phyloP scores from a whole-genome alignment of 768 basidiomycete species.

The Mycena alexandri region DNA sequence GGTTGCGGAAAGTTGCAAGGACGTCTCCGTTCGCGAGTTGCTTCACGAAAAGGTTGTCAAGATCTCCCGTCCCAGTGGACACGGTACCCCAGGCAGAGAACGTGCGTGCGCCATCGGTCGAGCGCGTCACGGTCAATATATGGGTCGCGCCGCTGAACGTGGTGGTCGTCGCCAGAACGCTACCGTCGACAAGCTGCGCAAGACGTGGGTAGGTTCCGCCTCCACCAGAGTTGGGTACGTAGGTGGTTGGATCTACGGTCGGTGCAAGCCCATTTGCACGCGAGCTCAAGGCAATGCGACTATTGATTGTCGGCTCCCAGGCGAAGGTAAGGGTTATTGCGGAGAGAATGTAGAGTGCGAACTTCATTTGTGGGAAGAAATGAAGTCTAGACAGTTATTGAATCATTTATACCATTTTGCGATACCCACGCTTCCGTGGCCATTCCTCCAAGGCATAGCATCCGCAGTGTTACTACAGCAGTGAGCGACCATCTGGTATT shows the following conservation, averaged over 20 bases:
- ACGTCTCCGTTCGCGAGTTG: constrained; percentile 35
- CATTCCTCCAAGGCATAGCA: too few species aligned
- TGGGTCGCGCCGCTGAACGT: constrained; percentile 16
- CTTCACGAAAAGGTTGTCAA: constrained; percentile 30
- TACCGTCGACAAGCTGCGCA: constrained; percentile 32
- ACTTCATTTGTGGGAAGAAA: constrained; percentile 12
- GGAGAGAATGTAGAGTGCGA: constrained; percentile 17
- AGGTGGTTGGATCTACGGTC: constrained; percentile 20
- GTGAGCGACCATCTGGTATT: too few species aligned
- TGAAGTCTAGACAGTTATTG: neutral
- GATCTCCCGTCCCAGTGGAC: constrained; percentile 30
- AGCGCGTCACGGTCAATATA: constrained; percentile 30
- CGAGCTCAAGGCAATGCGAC: neutral
- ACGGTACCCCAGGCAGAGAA: constrained; percentile 27
- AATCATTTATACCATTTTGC: constrained; percentile 2
- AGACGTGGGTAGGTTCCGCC: constrained; percentile 37
- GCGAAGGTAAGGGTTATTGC: constrained; percentile 4
- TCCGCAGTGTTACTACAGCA: too few species aligned
- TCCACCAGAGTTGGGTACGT: constrained; percentile 2
- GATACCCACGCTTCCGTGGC: neutral
- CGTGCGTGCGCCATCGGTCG: constrained; percentile 32
- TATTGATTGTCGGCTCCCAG: neutral
- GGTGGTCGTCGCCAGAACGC: constrained; percentile 28
- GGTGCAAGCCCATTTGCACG: constrained; percentile 33
- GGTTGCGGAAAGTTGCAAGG: constrained; percentile 33